Evolutionary conservation across 805 yeast genomes (phyloP).

Genomic region (Kodamaea restingae): DNA sequence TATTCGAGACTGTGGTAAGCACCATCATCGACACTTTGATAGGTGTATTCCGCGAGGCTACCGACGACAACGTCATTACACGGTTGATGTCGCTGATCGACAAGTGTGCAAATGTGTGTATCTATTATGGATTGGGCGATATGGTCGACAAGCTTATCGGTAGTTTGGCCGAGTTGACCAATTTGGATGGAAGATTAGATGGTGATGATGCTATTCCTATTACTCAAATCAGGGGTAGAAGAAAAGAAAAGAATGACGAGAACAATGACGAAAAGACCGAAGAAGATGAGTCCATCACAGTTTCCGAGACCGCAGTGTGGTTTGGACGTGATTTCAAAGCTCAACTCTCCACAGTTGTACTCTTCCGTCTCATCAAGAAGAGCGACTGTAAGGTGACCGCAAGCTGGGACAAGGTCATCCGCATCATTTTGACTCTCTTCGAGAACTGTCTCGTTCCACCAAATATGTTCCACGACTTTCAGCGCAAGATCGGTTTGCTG

Average conservation of each 20-base stretch:
- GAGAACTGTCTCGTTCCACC: slow-evolving; percentile 72
- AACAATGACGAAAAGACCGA: slow-evolving; percentile 15
- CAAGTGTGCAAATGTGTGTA: slow-evolving; percentile 75
- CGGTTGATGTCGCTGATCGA: slow-evolving; percentile 86
- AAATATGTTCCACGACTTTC: slow-evolving; percentile 57
- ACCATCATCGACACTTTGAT: slow-evolving; percentile 69
- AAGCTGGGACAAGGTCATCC: slow-evolving; percentile 60
- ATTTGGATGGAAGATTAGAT: slow-evolving; percentile 39
- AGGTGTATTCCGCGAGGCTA: slow-evolving; percentile 77
- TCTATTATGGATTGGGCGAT: slow-evolving; percentile 51
- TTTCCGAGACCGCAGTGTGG: slow-evolving; percentile 75
- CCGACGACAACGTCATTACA: slow-evolving; percentile 85
- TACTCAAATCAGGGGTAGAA: slow-evolving; percentile 42
- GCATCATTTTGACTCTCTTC: slow-evolving; percentile 59
- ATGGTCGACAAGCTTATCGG: slow-evolving; percentile 66
- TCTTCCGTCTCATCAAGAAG: slow-evolving; percentile 70
- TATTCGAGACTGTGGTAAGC: slow-evolving; percentile 62
- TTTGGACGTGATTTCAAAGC: slow-evolving; percentile 91
- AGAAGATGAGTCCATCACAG: slow-evolving; percentile 46
- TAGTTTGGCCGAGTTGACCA: slow-evolving; percentile 63
- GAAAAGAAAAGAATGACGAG: slow-evolving; percentile 37
- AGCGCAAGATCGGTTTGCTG: slow-evolving; percentile 49
- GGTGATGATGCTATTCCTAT: slow-evolving; percentile 32
- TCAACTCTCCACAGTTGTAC: slow-evolving; percentile 80
- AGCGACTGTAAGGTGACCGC: slow-evolving; percentile 47